Conservation (phyloP, 1,139 yeast species). For the Lodderomyces margitis region DNA sequence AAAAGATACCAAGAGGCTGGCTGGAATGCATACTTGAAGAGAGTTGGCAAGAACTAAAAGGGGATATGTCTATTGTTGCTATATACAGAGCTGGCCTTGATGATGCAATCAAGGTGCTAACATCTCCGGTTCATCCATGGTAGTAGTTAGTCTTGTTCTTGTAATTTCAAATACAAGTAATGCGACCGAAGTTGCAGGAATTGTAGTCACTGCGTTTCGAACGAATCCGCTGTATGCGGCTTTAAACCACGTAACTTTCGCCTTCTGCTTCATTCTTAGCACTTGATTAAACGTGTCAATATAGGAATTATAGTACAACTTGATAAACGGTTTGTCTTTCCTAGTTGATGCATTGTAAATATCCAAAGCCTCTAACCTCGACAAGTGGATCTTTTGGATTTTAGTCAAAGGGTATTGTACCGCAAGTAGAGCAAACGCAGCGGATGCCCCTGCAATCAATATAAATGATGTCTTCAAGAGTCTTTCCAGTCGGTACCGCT, state of each 20-base stretch:
- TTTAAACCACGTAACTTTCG: slow-evolving; percentile 56
- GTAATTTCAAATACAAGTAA: slow-evolving; percentile 80
- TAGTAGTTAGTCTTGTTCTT: slow-evolving; percentile 49
- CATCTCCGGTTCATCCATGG: slow-evolving; percentile 24
- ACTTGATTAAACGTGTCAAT: slow-evolving; percentile 68
- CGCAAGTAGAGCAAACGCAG: slow-evolving; percentile 72
- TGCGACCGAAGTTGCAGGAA: slow-evolving; percentile 88
- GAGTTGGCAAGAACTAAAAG: slow-evolving; percentile 17
- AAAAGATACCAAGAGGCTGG: slow-evolving; percentile 89
- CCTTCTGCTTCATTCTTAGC: slow-evolving; percentile 49
- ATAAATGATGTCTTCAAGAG: slow-evolving; percentile 69
- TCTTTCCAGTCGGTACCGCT: slow-evolving; percentile 43
- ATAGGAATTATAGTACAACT: slow-evolving; percentile 65
- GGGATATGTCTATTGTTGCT: neutral
- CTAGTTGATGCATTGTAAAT: slow-evolving; percentile 50
- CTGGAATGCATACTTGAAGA: slow-evolving; percentile 78
- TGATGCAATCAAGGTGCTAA: slow-evolving; percentile 13
- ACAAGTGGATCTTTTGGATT: slow-evolving; percentile 74
- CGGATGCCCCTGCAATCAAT: slow-evolving; percentile 84
- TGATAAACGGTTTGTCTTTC: slow-evolving; percentile 39
- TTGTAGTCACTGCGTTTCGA: slow-evolving; percentile 67
- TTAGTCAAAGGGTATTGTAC: slow-evolving; percentile 83
- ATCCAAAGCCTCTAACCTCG: slow-evolving; percentile 78
- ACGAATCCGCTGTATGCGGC: slow-evolving; percentile 79
- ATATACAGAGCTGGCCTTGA: neutral